Evolutionary conservation across 495 filamentous ascomycete genomes (phyloP), one percentile per base, ranked within the genome.

Genomic region (Aspergillus steynii): DNA sequence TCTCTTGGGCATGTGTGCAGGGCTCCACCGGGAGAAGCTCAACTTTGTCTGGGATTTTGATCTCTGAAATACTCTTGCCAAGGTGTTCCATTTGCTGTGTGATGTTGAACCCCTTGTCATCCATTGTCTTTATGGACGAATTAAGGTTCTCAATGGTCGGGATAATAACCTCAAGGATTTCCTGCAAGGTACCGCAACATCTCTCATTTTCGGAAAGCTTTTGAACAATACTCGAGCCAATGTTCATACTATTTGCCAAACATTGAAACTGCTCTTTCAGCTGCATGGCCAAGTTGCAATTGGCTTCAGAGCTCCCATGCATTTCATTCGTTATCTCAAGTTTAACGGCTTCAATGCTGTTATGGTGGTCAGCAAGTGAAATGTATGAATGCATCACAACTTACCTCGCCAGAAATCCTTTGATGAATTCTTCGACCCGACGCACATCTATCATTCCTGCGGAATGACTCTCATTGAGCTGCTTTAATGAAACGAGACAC

Each of bases 381-480:
- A 34, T 31, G 29, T 7, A 25, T 12, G 6, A 25, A 27, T 50
- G 4, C 32, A 2, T 26, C 20, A 4, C 34, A 59, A 47, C 70
- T 68, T 61, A 77, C 75, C 63, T 65, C 27, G 66, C 56, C 50
- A 56, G 48, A 5, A 67, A 61, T 27, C 64, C 54, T 9, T 61
- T 52, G n/a, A 67, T 53, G 15, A 29, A 62, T 4, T 56, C 55
- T 47, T 60, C 64, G 51, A 67, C 71, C 4, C 61, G 42, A 34
- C 72, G 61, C 7, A 64, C 31, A 28, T 74, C 64, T n/a, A 61
- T 53, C 12, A 51, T 65, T 29, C 68, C 63, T 1, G 53, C 25
- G 14, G 62, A 62, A 25, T 59, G 58, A 26, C 56, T 67, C 5
- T 72, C 67, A 6, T 51, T 45, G 45, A 77, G 54, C 8, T 32